These are phyloP conservation scores for Zizania latifolia DNA, from an alignment of 176 grass and related monocot species.

Conservation along the genomic window DNA sequence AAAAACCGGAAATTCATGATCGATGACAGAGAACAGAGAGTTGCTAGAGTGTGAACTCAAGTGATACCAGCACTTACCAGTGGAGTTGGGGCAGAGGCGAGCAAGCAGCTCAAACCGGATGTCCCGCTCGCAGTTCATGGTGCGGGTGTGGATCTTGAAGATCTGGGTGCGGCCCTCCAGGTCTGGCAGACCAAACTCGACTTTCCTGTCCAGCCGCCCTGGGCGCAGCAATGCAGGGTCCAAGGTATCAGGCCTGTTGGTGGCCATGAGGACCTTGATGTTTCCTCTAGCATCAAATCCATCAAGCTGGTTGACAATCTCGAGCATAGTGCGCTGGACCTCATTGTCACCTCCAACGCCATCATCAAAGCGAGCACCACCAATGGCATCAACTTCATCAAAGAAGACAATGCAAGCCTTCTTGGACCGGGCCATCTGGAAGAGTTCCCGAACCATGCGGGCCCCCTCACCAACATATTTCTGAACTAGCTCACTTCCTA, in stretches of 20 bases:
- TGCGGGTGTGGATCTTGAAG: constrained; percentile 71
- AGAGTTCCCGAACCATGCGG: constrained; percentile 56
- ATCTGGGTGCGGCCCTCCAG: constrained; percentile 68
- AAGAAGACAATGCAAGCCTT: constrained; percentile 85
- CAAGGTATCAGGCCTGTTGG: constrained; percentile 73
- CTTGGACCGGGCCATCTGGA: constrained; percentile 77
- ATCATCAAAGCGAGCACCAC: constrained; percentile 70
- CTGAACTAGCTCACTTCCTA: constrained; percentile 70
- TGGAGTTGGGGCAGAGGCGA: constrained; percentile 79
- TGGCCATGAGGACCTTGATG: constrained; percentile 83
- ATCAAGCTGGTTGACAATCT: constrained; percentile 80
- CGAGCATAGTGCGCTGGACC: constrained; percentile 73
- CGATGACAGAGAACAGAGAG: not conserved
- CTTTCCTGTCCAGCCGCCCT: constrained; percentile 64
- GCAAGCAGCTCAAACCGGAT: constrained; percentile 77
- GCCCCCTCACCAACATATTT: constrained; percentile 71
- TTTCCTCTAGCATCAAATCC: constrained; percentile 78
- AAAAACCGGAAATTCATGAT: not conserved
- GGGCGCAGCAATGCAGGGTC: constrained; percentile 64
- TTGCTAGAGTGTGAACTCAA: not conserved
- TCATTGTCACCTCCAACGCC: constrained; percentile 66
- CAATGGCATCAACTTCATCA: constrained; percentile 78
- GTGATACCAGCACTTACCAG: constrained; percentile 30
- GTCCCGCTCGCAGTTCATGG: constrained; percentile 72
- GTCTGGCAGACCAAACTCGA: constrained; percentile 70